Evolutionary conservation across 106 monocot species (phyloP), one percentile per base, ranked within the genome.

Genomic region (Apostasia shenzhenica): DNA sequence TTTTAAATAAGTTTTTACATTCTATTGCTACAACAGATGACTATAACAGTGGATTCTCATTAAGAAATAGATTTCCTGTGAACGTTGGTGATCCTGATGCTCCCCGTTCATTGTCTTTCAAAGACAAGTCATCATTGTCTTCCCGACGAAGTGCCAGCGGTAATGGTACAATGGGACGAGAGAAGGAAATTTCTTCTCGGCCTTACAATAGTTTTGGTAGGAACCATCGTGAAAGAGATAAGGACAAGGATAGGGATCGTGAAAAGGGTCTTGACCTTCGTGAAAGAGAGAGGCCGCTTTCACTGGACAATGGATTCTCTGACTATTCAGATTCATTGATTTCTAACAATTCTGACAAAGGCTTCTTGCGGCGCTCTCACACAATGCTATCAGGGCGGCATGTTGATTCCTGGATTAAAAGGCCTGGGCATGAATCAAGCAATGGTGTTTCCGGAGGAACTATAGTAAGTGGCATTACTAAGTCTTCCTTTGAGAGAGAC

Each of bases 401-500:
- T n/a, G 69, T 54, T 62, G 85, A 88, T 13, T 71, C 68, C 14
- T 78, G 68, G 78, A 45, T 66, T n/a, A 85, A 81, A 72, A 86
- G 56, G 42, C 11, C 38, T 0, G 84, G 74, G 45, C 69, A 43
- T 73, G 76, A 67, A 73, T 60, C 63, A 38, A 73, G 47, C 63
- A 86, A 82, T 72, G 61, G 73, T 13, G 43, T 77, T 76, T 78
- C 75, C 68, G 54, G 49, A 40, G 74, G 46, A 49, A 79, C 59
- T 59, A 54, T 40, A 51, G 56, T 67, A 41, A 59, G 40, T 63
- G 66, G 74, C 37, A 54, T 81, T 14, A 64, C 56, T 49, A 86
- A 83, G 55, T 65, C 61, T 1, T 85, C 88, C 8, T 92, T 88
- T 74, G 87, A 92, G 45, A 87, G 57, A 66, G 90, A 94, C 57